Evolutionary conservation across 2,329 filamentous ascomycete species (phyloP), one percentile per base, ranked within the genome.

Genomic region (Alternaria ethzedia): DNA sequence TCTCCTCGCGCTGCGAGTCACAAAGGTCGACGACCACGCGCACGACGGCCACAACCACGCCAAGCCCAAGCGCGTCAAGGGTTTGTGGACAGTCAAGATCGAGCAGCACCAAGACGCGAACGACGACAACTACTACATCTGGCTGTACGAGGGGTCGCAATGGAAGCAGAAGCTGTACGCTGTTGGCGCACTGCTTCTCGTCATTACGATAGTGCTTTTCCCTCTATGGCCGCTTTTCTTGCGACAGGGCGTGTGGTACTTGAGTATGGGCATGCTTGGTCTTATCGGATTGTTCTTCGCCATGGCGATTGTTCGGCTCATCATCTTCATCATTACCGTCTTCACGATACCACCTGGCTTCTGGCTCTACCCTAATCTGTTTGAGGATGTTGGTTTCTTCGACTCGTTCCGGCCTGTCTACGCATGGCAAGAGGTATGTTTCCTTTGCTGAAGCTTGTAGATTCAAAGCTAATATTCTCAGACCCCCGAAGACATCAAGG

Each of bases 351-450:
- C 94, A 4, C 96, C 96, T 3, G 96, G 96, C 74, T 86, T 99
- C n/a, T 99, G 96, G 96, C 86, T 99, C 47, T 99, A 95, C 83
- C 96, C 96, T 52, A 99, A 99, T 78, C 84, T 99, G 20, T 99
- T 97, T 84, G 96, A 99, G 80, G 96, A 99, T 78, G 96, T 99
- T 26, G 97, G 95, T 8, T 98, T 99, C 83, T 91, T 99, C 81
- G 96, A 99, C 79, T 96, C 92, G 75, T 99, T 99, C 87, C 91
- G 91, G 77, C 96, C 96, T 20, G 83, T 97, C 6, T 99, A 96
- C 95, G 96, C 93, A 64, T 99, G 96, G 96, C 96, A 99, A 80
- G 94, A 97, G 88, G 93, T 96, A 71, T 28, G 72, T 62, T 30
- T 17, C n/a, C 13, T 25, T 20, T 13, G 3, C 7, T 20, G 12